A percentile compares a stretch with the other conserved stretches of the same genome.
Conservation (phyloP, 306 rosid species). For the Acacia confusa region DNA sequence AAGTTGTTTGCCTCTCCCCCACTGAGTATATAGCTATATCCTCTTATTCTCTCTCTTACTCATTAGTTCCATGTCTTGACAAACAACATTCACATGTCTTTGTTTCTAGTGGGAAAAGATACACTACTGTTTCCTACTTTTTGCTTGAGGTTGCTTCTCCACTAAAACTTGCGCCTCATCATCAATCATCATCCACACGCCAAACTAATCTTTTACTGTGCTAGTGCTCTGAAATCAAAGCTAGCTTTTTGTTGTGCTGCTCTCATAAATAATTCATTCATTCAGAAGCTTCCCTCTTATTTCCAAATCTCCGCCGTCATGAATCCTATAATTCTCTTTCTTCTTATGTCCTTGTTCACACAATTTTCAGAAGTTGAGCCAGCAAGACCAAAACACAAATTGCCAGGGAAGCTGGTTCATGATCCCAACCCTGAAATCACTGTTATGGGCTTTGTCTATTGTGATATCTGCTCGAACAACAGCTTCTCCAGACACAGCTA, state of each 20-base stretch:
- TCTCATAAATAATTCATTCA: constrained; percentile 22
- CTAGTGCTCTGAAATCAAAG: constrained; percentile 43
- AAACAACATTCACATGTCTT: constrained; percentile 86
- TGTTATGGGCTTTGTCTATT: constrained; percentile 95
- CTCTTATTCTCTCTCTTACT: constrained; percentile 61
- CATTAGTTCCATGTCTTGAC: constrained; percentile 60
- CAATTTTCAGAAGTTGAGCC: constrained; percentile 55
- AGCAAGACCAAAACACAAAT: constrained; percentile 44
- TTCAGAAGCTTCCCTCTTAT: constrained; percentile 22
- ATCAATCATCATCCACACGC: constrained; percentile 62
- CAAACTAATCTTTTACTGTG: constrained; percentile 42
- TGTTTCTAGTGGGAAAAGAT: constrained; percentile 62
- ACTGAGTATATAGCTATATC: constrained; percentile 34
- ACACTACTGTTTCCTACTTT: constrained; percentile 37
- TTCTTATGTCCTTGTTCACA: constrained; percentile 50
- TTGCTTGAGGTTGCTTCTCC: constrained; percentile 48
- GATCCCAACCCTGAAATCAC: constrained; percentile 61
- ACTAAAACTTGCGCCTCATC: constrained; percentile 43
- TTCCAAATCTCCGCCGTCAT: constrained; percentile 35
- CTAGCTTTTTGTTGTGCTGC: not conserved
- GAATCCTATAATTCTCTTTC: constrained; percentile 50
- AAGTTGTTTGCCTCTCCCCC: constrained; percentile 22
- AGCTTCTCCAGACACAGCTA: constrained; percentile 85
- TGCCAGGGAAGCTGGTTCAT: constrained; percentile 31
- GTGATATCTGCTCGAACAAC: constrained; percentile 93